Evolutionary conservation across 78 protist species (phyloP).

Genomic region (Anaeramoeba flamelloides): DNA sequence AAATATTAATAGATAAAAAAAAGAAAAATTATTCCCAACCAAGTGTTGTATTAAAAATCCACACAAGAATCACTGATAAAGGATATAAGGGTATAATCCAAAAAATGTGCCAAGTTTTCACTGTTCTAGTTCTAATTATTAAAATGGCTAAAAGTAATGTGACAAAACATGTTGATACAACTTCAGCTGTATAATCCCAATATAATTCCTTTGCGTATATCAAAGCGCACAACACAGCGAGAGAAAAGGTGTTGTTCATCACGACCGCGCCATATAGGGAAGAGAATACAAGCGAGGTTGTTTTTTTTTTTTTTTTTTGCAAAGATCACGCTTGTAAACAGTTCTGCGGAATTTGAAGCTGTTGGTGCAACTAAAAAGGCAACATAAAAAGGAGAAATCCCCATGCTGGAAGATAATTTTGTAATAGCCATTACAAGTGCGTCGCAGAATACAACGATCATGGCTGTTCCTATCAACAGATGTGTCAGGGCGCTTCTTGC

Average conservation of each 20-base stretch:
- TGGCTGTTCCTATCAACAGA: constrained; percentile 34
- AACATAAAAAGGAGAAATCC: constrained; percentile 41
- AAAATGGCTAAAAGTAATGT: too few species aligned
- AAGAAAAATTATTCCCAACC: too few species aligned
- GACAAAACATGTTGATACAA: too few species aligned
- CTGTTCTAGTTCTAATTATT: too few species aligned
- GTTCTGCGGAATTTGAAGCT: constrained; percentile 54
- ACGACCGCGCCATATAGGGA: constrained; percentile 45
- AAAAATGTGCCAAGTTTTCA: too few species aligned
- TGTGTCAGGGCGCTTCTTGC: constrained; percentile 1
- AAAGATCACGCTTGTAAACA: constrained; percentile 31
- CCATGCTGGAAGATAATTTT: constrained; percentile 19
- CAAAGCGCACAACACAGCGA: constrained; percentile 46
- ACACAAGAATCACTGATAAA: too few species aligned
- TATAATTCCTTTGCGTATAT: too few species aligned
- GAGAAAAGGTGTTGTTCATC: constrained; percentile 64
- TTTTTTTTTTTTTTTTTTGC: constrained; percentile 33
- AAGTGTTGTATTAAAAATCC: too few species aligned
- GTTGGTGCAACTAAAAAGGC: constrained; percentile 54
- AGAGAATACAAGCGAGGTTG: constrained; percentile 27
- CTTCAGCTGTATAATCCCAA: too few species aligned
- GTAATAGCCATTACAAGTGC: constrained; percentile 61
- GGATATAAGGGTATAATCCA: too few species aligned
- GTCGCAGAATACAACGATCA: constrained; percentile 58
- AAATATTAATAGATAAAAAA: too few species aligned